Conservation (phyloP, 148 eudicot genomes). For the Diospyros lotus region DNA sequence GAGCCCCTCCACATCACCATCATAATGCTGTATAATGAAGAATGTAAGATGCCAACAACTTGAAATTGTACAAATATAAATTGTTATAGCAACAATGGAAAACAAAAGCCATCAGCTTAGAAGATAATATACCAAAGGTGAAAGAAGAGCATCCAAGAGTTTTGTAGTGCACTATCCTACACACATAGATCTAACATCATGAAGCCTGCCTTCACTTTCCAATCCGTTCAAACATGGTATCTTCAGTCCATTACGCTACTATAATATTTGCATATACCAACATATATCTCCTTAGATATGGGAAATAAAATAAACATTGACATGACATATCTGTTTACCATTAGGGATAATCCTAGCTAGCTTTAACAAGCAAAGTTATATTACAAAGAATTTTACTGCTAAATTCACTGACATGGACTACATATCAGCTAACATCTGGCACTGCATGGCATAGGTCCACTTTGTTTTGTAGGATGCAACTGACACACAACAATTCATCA, state of each 20-base stretch:
- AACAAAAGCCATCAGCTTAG: not conserved
- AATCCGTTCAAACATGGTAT: not conserved
- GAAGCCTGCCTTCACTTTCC: not conserved
- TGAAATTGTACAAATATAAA: not conserved
- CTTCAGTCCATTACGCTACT: not conserved
- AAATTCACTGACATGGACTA: not conserved
- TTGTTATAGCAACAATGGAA: not conserved
- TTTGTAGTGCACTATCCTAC: not conserved
- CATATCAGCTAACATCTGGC: not conserved
- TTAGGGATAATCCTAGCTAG: not conserved
- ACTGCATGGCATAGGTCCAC: not conserved
- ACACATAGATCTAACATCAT: not conserved
- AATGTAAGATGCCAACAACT: constrained; percentile 14
- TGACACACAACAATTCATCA: not conserved
- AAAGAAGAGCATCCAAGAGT: not conserved
- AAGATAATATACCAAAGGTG: not conserved
- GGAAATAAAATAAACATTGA: no score
- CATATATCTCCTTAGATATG: not conserved
- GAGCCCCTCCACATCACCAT: constrained; percentile 83
- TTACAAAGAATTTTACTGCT: not conserved
- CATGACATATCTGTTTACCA: no score
- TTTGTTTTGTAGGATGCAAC: not conserved
- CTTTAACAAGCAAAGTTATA: not conserved
- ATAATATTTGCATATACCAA: not conserved
- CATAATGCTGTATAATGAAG: constrained; percentile 65